These are phyloP conservation scores for Halteria grandinella DNA, from an alignment of 73 alveolate genomes.

Conservation along the genomic window DNA sequence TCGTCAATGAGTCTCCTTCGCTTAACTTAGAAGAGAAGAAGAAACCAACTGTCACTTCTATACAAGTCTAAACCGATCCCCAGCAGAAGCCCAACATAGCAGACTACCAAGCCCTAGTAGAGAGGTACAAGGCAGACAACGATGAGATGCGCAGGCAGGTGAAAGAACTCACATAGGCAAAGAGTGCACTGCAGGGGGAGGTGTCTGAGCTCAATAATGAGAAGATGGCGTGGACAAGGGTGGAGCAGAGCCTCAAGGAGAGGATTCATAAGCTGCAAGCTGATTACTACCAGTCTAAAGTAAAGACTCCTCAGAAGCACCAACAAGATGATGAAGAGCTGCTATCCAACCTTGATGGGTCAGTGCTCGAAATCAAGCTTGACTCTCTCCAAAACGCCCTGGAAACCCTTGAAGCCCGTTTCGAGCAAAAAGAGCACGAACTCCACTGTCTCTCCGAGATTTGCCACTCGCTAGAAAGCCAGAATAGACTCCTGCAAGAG, in stretches of 20 bases:
- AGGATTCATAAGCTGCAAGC: not conserved
- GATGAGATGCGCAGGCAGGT: no score
- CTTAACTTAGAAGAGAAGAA: no score
- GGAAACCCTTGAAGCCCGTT: not conserved
- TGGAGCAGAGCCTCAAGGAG: conserved; percentile 1
- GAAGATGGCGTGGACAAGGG: no score
- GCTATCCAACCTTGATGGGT: not conserved
- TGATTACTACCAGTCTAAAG: not conserved
- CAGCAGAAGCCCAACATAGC: no score
- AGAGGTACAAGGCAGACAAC: no score
- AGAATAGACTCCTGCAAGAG: not conserved
- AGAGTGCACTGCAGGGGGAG: no score
- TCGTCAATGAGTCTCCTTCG: no score
- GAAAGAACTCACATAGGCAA: no score
- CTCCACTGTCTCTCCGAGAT: not conserved
- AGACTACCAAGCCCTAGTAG: no score
- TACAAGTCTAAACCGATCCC: no score
- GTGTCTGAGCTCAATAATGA: no score
- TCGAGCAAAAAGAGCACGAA: not conserved
- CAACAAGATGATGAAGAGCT: not conserved
- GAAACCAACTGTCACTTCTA: no score
- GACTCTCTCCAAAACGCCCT: not conserved
- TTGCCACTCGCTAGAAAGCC: not conserved
- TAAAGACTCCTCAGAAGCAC: not conserved
- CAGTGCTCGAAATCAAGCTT: not conserved